Evolutionary conservation across 331 rosid species (phyloP), one percentile per base, ranked within the genome.

Genomic region (Erythrophleum ivorense): DNA sequence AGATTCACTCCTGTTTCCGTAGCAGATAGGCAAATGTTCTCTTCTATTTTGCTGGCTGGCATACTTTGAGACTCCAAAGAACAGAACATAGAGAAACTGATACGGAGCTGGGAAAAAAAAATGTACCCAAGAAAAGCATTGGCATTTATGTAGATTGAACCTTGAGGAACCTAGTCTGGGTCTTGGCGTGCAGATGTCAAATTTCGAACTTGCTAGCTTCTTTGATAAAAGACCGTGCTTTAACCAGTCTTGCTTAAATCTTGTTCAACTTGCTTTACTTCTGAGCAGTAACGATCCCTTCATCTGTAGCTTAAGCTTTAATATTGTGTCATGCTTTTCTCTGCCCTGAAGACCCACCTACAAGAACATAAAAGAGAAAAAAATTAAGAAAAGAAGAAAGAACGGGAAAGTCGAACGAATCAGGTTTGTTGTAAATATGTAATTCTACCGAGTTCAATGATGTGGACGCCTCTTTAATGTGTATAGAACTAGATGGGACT

Each of bases 51-150:
- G 54, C 49, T 19, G 36, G 14, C 13, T 19, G 33, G 34, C 34
- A 7, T 19, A 1, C 34, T 57, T 7, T 10, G 6, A 65, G 49
- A 36, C 34, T 31, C 18, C 31, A 14, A 9, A 7, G 14, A 21
- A 24, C 66, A 59, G 5, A 2, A 3, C 31, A 57, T 57, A 33
- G 3, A 57, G 62, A 57, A 6, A n/a, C 9, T 57, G 29, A 19
- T 5, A 57, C 10, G 1, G 31, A 57, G 6, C 57, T 52, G 19
- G 8, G 50, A 46, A 46, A 46, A 46, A 46, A 9, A 49, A 11
- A 60, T 6, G 29, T 82, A 89, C 92, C 88, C 83, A 21, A 85
- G 82, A 72, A 88, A 90, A 7, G 92, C 86, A 16, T 85, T 85
- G 57, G 91, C 67, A 55, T 87, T 88, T 71, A 80, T 63, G 82